A percentile compares a stretch with the other conserved stretches of the same genome.
phyloP scores from a whole-genome alignment of 257 asterid species.

The Capsicum chinense region DNA sequence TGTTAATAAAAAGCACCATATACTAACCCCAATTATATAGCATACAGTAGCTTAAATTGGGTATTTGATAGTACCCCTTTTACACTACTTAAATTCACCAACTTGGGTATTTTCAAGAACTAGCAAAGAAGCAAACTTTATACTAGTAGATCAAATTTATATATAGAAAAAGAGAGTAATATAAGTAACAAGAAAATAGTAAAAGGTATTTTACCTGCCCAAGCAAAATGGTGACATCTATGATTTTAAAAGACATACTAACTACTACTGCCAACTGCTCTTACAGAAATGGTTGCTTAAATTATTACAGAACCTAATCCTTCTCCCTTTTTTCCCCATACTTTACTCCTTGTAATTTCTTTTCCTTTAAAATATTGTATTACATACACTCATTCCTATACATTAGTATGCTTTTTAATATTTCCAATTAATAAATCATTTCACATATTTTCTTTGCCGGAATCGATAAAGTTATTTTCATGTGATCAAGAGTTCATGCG shows the following conservation, averaged over 20 bases:
- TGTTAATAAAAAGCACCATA: slow-evolving; percentile 51
- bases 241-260: slow-evolving; percentile 62
- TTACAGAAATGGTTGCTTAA: slow-evolving; percentile 54
- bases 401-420: slow-evolving; percentile 33
- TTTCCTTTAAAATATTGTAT: slow-evolving; percentile 27
- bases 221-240: slow-evolving; percentile 57
- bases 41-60: slow-evolving; percentile 46
- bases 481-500: accelerated
- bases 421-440: slow-evolving; percentile 26
- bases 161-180: slow-evolving; percentile 2
- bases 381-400: slow-evolving; percentile 24
- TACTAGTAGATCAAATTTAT: slow-evolving; percentile 32
- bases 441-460: neutral
- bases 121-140: slow-evolving; percentile 50
- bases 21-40: slow-evolving; percentile 46
- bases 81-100: slow-evolving; percentile 61
- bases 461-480: neutral
- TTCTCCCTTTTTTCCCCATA: slow-evolving; percentile 31
- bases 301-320: slow-evolving; percentile 73
- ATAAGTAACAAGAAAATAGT: neutral
- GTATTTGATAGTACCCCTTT: slow-evolving; percentile 45
- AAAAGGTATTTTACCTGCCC: slow-evolving; percentile 54
- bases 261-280: slow-evolving; percentile 84
- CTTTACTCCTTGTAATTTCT: slow-evolving; percentile 44
- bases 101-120: slow-evolving; percentile 58